Evolutionary conservation across 2,329 filamentous ascomycete species (phyloP).

Genomic region (Nannizzia gypsea): DNA sequence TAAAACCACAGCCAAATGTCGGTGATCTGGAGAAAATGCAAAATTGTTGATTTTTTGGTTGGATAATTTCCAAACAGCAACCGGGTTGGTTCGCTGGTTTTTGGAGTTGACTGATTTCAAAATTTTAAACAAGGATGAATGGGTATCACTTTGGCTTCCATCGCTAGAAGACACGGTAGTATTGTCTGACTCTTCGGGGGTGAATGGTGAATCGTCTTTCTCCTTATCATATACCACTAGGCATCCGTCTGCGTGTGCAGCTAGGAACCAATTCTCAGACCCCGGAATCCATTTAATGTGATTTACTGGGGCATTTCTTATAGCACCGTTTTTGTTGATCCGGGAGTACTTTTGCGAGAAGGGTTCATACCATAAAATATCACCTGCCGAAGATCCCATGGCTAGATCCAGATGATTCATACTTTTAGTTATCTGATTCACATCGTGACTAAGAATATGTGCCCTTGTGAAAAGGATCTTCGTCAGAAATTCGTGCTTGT

Average conservation of each 20-base stretch:
- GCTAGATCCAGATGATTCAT: conserved; percentile 74
- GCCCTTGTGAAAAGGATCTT: conserved; percentile 97
- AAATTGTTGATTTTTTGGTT: conserved; percentile 85
- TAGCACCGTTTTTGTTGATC: conserved; percentile 90
- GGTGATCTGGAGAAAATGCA: conserved; percentile 79
- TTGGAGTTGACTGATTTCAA: conserved; percentile 87
- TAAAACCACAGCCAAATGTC: conserved; percentile 77
- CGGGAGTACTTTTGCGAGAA: conserved; percentile 91
- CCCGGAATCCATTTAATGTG: conserved; percentile 89
- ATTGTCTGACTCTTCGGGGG: conserved; percentile 48
- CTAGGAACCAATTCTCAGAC: conserved; percentile 85
- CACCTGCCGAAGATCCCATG: conserved; percentile 90
- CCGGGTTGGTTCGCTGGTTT: conserved; percentile 86
- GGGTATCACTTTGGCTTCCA: conserved; percentile 18
- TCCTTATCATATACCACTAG: conserved; percentile 95
- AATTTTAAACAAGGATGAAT: conserved; percentile 47
- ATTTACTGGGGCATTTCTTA: conserved; percentile 74
- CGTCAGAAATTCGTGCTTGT: conserved; percentile 72
- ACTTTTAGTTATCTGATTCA: conserved; percentile 73
- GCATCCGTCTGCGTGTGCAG: conserved; percentile 81
- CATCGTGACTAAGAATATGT: conserved; percentile 86
- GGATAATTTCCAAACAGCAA: conserved; percentile 83
- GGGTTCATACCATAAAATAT: conserved; percentile 98
- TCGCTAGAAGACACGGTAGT: conserved; percentile 24
- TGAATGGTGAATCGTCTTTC: conserved; percentile 75